Evolutionary conservation across 2,329 filamentous ascomycete species (phyloP), one percentile per base, ranked within the genome.

Genomic region (Catunica adiposa): DNA sequence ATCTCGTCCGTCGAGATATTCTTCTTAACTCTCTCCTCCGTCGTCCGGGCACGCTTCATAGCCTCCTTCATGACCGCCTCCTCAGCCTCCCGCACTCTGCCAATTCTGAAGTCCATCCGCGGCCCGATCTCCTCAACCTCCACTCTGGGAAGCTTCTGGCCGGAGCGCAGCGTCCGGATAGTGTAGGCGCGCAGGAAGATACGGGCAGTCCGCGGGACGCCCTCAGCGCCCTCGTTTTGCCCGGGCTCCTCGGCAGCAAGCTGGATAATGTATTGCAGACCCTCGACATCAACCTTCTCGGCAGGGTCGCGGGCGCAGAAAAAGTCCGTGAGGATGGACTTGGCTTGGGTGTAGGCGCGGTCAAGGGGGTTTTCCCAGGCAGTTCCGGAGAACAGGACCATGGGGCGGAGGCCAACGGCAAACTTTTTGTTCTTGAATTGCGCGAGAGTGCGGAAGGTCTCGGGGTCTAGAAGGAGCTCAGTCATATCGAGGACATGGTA

Each of bases 121-220:
- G 92, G 92, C 0, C 92, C 90, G 73, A 96, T 94, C 72, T 96
- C 89, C 68, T 95, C 89, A 57, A 97, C 77, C 68, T 97, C 90
- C 17, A 98, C 86, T 55, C 89, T 80, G 6, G 92, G 92, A 47
- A 97, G 73, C 64, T 83, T 86, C 69, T 92, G 86, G 6, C 89
- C 89, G 62, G 83, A 88, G 65, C 84, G 84, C 76, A 86, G 86
- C 51, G 92, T 97, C 64, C 77, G 76, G 62, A 97, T 83, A 62
- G 89, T 78, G 70, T 96, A 97, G 66, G 86, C 83, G 59, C 92
- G 81, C 63, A 96, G 66, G 67, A 79, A 77, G 58, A 83, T 75
- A 29, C 68, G 68, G 15, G 80, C 78, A 66, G 79, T 79, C 29
- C 57, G 53, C 15, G 51, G 53, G 29, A 66, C 67, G 47, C 73